These are phyloP conservation scores for Gastrolobium villosum DNA, from an alignment of 306 rosid genomes.

Conservation along the genomic window DNA sequence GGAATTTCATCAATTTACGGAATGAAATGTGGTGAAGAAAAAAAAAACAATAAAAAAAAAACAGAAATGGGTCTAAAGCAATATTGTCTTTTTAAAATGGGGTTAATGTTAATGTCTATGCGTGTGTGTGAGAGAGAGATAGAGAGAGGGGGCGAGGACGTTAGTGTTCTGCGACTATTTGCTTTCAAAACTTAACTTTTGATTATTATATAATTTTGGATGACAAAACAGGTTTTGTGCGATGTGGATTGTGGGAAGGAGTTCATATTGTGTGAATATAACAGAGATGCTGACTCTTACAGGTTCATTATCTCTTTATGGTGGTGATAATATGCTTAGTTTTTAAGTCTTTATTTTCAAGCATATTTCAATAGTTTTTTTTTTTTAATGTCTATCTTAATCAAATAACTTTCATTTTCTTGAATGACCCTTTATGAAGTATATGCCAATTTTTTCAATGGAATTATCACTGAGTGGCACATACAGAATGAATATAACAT, in stretches of 20 bases:
- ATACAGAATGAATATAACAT: conserved; percentile 11
- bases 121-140: not conserved
- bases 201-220: conserved; percentile 18
- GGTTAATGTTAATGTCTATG: not conserved
- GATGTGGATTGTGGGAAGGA: conserved; percentile 81
- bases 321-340: not conserved
- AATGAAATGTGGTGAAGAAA: not conserved
- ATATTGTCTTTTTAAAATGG: not conserved
- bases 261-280: conserved; percentile 94
- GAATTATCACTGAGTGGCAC: conserved; percentile 9
- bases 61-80: not conserved
- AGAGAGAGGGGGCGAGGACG: too few relatives aligned
- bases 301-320: conserved; percentile 57
- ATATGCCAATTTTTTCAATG: not conserved
- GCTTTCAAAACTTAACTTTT: not conserved
- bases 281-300: conserved; percentile 97
- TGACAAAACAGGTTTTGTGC: conserved; percentile 68
- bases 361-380: not conserved
- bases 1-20: not conserved
- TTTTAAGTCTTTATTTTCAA: not conserved
- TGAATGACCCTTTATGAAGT: conserved; percentile 12
- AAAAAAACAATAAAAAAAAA: not conserved
- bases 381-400: not conserved
- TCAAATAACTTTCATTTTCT: conserved; percentile 17
- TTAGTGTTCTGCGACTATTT: not conserved